Evolutionary conservation across 164 flowering plant genomes (phyloP).

Genomic region (Platanus orientalis): DNA sequence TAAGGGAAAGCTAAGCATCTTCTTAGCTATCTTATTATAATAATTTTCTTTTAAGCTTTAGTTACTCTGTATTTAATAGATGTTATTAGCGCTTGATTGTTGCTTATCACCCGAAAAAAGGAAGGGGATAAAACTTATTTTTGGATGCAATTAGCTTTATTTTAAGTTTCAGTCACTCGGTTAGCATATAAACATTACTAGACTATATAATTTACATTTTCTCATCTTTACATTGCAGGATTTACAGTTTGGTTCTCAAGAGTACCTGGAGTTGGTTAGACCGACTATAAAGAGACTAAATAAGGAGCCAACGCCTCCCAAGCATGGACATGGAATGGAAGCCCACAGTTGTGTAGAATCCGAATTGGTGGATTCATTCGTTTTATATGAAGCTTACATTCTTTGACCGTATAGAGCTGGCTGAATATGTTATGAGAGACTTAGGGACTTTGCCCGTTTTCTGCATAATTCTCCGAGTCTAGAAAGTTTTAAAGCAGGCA

Average conservation of each 20-base stretch:
- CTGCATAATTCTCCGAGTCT: not conserved
- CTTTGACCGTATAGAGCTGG: not conserved
- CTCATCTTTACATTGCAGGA: conserved; percentile 37
- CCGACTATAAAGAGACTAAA: conserved; percentile 24
- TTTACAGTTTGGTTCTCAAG: conserved; percentile 68
- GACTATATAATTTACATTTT: not conserved
- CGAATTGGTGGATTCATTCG: not conserved
- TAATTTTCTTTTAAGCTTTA: too few relatives aligned
- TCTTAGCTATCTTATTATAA: too few relatives aligned
- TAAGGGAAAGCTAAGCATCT: too few relatives aligned
- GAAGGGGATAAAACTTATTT: too few relatives aligned
- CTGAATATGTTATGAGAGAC: not conserved
- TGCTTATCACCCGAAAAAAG: too few relatives aligned
- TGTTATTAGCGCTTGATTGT: too few relatives aligned
- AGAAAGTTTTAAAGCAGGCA: too few relatives aligned
- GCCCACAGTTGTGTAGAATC: conserved; percentile 17
- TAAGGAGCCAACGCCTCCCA: not conserved
- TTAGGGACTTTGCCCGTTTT: too few relatives aligned
- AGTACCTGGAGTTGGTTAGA: conserved; percentile 51
- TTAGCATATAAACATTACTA: not conserved
- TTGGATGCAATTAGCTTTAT: too few relatives aligned
- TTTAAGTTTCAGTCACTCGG: not conserved
- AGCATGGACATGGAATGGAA: conserved; percentile 3
- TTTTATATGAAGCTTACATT: not conserved
- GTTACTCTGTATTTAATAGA: too few relatives aligned